Base-by-base conservation (phyloP, 2,329 filamentous ascomycete species). In the Bimuria novae-zelandiae region DNA sequence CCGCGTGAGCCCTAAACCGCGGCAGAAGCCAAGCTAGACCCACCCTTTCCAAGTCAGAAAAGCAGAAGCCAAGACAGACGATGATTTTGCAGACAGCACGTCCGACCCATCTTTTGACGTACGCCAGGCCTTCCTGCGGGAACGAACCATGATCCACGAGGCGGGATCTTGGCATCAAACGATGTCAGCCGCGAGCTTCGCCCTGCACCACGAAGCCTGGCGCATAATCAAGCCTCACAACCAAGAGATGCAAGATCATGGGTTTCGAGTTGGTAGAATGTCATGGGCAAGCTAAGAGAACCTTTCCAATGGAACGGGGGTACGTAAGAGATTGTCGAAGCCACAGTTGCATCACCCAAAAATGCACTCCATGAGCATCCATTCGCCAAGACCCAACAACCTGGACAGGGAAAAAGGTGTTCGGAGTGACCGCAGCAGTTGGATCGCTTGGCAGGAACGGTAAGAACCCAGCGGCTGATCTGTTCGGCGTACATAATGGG, bases 11-110 rank as follows among this genome's bases (percentile, higher is more conserved):
- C 10, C 25, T 17, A 43, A 23, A 45, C 22, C 23, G 44, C 40
- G 33, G 59, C 59, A 61, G 58, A 61, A 53, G 61, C 65, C 61
- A 67, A 67, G 62, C 37, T 47, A 45, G 57, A 63, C 64, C 64
- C 53, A 69, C 64, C 37, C 45, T 62, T 51, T 56, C 59, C 57
- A 61, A 59, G 48, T 51, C 64, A 62, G 64, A 61, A 62, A 41
- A 45, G 42, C 65, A 64, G 65, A 64, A 67, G 21, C 32, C 46
- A 37, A 30, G 21, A 22, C 11, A 17, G 41, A 23, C 43, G 40
- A 22, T 58, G 50, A 67, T 67, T 68, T 53, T n/a, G 65, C 50
- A 53, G 54, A 56, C 48, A 51, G 3, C 16, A 14, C 2, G 22
- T 10, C 37, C 27, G 39, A 30, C 41, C 30, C 39, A 36, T 35